Conservation (phyloP, 257 asterid genomes). For the Plantago elongata region DNA sequence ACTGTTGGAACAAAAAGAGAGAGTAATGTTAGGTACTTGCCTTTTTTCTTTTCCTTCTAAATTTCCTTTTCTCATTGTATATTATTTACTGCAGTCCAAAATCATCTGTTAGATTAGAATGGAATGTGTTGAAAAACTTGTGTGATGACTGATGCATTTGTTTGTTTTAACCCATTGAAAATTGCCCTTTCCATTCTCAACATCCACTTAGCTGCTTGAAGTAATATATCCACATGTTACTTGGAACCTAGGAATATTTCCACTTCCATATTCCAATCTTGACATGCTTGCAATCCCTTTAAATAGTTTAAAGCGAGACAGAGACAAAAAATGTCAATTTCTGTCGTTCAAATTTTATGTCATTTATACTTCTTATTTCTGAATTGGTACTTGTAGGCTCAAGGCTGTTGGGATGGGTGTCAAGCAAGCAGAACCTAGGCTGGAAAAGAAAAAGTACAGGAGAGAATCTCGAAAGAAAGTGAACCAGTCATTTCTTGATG, state of each 20-base stretch:
- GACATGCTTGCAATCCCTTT: too few species aligned
- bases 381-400: slow-evolving; percentile 35
- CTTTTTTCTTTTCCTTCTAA: not conserved
- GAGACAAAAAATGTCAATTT: not conserved
- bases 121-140: not conserved
- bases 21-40: slow-evolving; percentile 75
- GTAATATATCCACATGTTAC: too few species aligned
- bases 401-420: slow-evolving; percentile 78
- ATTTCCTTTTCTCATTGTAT: not conserved
- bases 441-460: slow-evolving; percentile 84
- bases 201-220: too few species aligned
- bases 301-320: too few species aligned
- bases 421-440: slow-evolving; percentile 82
- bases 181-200: too few species aligned
- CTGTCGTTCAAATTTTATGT: not conserved
- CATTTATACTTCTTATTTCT: not conserved
- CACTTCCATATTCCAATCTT: too few species aligned
- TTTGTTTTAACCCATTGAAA: not conserved
- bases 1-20: slow-evolving; percentile 90
- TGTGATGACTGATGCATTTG: slow-evolving; percentile 12
- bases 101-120: not conserved
- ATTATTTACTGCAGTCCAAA: not conserved
- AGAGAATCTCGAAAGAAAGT: slow-evolving; percentile 84
- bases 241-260: too few species aligned
- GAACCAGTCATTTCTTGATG: slow-evolving; percentile 74